Percentiles rank a stretch among this genome's conserved stretches.
These are phyloP conservation scores for Picea abies DNA, from an alignment of 83 land plant species.

Conservation along the genomic window DNA sequence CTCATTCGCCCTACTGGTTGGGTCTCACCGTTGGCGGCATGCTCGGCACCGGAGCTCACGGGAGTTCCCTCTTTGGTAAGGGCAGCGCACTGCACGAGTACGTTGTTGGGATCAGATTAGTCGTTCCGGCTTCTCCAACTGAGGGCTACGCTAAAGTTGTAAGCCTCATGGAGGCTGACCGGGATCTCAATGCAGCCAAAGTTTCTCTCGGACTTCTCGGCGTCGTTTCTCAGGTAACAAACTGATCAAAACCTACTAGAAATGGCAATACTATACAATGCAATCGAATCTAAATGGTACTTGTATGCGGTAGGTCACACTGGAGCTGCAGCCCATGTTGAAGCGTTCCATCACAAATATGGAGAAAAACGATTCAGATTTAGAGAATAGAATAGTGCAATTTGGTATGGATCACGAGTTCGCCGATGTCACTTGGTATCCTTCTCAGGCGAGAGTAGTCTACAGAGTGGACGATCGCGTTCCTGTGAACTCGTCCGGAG, in stretches of 20 bases:
- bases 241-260: conserved; percentile 14
- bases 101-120: conserved; percentile 46
- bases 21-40: conserved; percentile 68
- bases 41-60: conserved; percentile 72
- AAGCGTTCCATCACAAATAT: conserved; percentile 46
- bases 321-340: conserved; percentile 50
- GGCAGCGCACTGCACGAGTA: conserved; percentile 77
- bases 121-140: conserved; percentile 36
- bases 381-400: conserved; percentile 26
- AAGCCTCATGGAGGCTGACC: conserved; percentile 18
- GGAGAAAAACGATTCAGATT: conserved; percentile 28
- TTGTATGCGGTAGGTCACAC: conserved; percentile 30
- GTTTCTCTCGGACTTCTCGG: conserved; percentile 74
- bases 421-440: conserved; percentile 61
- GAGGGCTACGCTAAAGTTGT: conserved; percentile 59
- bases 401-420: conserved; percentile 52
- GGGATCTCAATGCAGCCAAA: conserved; percentile 47
- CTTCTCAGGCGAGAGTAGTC: conserved; percentile 22
- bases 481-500: conserved; percentile 25
- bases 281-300: conserved; percentile 18
- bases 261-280: conserved; percentile 20
- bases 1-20: conserved; percentile 72
- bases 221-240: conserved; percentile 51
- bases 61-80: conserved; percentile 73
- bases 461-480: conserved; percentile 28